Base-by-base conservation (phyloP, 305 asterid genomes). In the Lippia alba region DNA sequence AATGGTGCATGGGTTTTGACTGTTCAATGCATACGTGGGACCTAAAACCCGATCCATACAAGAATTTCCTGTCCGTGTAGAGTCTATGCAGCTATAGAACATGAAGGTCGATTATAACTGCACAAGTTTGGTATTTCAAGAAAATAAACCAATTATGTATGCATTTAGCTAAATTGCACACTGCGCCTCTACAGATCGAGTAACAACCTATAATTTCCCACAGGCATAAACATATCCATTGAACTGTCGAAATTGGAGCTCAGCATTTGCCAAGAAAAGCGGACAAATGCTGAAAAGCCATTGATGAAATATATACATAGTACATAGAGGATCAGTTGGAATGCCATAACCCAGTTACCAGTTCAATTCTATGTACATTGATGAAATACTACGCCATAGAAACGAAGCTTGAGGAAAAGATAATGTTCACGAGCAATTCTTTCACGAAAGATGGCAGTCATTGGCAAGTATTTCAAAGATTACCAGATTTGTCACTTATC, bases 401-500 rank as follows among this genome's bases (percentile, higher is more conserved):
- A 58, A 64, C 36, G 30, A 56, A 57, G 8, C 30, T 57, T 11
- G 60, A 46, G 49, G 53, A n/a, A 49, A 61, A 45, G 17, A 66
- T 19, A 39, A 11, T 15, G 24, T 19, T 12, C 61, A 40, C 12
- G 32, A 12, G 34, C 46, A 61, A 71, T 40, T 67, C 41, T 63
- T 68, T 66, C 59, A 41, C 44, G 36, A 48, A 55, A 20, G 65
- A 70, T 69, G 55, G 14, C 69, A 17, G 34, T 70, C 7, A 32
- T 65, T 59, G 48, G 64, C 41, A 75, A 56, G 55, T 71, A 19
- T 12, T 46, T 83, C 76, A 83, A 20, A 61, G 67, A 46, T 63
- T 78, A 74, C 55, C 72, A 39, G 74, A 67, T 20, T 79, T 65
- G 11, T 79, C 88, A 46, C 70, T 73, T 20, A 82, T 78, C 81